Evolutionary conservation across 1,284 basidiomycete species (phyloP).

Genomic region (Sparassis latifolia): DNA sequence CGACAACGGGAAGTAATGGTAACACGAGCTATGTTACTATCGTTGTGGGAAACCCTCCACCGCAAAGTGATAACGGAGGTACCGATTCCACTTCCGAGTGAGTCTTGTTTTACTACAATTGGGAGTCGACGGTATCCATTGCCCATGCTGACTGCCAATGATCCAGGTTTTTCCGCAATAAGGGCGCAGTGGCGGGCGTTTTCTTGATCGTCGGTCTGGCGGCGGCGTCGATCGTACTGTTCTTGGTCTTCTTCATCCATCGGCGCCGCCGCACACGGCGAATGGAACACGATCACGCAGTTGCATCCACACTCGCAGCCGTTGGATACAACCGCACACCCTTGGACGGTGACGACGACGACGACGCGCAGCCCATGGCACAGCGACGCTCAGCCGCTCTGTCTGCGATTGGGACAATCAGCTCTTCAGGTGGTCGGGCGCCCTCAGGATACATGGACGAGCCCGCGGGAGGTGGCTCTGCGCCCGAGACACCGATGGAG

Average conservation of each 20-base stretch:
- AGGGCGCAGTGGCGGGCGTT: slow-evolving; percentile 71
- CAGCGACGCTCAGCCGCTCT: slow-evolving; percentile 19
- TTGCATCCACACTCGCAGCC: slow-evolving; percentile 63
- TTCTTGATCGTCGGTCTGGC: slow-evolving; percentile 74
- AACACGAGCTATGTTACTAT: slow-evolving; percentile 49
- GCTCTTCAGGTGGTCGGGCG: slow-evolving; percentile 14
- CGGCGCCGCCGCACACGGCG: slow-evolving; percentile 51
- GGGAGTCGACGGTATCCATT: too few relatives aligned
- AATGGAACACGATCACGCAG: slow-evolving; percentile 59
- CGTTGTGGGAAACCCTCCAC: slow-evolving; percentile 57
- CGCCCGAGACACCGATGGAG: slow-evolving; percentile 20
- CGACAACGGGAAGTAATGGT: slow-evolving; percentile 49
- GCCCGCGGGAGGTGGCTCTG: slow-evolving; percentile 8
- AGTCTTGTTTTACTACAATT: slow-evolving; percentile 16
- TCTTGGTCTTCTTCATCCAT: slow-evolving; percentile 63
- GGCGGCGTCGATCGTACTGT: slow-evolving; percentile 60
- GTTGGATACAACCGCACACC: slow-evolving; percentile 58
- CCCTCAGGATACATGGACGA: slow-evolving; percentile 22
- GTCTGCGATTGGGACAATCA: slow-evolving; percentile 12
- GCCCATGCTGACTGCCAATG: background rate
- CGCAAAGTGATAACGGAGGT: slow-evolving; percentile 40
- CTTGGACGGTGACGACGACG: slow-evolving; percentile 60
- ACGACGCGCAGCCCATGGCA: slow-evolving; percentile 16
- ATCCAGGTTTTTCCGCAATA: slow-evolving; percentile 64
- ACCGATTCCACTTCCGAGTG: slow-evolving; percentile 37